A percentile compares a stretch with the other conserved stretches of the same genome.
Conservation (phyloP, 176 grass and related monocot genomes). For the Eragrostis nindensis region DNA sequence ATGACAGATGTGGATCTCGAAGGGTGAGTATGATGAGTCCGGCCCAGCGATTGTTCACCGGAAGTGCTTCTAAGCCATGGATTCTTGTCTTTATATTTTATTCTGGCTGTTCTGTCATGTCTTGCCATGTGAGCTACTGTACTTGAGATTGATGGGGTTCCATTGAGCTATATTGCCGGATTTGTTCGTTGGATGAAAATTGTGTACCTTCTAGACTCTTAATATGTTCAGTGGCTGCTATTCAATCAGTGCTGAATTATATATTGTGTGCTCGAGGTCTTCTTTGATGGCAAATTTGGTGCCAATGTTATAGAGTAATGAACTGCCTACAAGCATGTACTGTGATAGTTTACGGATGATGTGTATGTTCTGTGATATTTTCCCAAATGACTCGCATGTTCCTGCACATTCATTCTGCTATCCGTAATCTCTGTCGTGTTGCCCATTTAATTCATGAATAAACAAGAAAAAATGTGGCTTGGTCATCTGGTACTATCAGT, state of each 20-base stretch:
- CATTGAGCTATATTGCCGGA: slow-evolving; percentile 30
- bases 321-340: slow-evolving; percentile 6
- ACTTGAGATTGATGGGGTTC: slow-evolving; percentile 49
- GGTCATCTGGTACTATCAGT: slow-evolving; percentile 19
- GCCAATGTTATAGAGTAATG: slow-evolving; percentile 18
- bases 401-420: slow-evolving; percentile 35
- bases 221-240: slow-evolving; percentile 40
- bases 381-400: slow-evolving; percentile 1
- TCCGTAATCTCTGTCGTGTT: background rate
- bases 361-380: background rate
- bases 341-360: slow-evolving; percentile 18
- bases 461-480: too few species aligned
- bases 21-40: slow-evolving; percentile 59
- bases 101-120: slow-evolving; percentile 38
- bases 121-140: slow-evolving; percentile 44
- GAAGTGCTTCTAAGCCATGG: slow-evolving; percentile 54
- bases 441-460: slow-evolving; percentile 22
- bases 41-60: slow-evolving; percentile 55
- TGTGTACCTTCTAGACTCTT: slow-evolving; percentile 41
- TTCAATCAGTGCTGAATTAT: slow-evolving; percentile 42
- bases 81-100: slow-evolving; percentile 35
- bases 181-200: slow-evolving; percentile 40
- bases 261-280: background rate
- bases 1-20: slow-evolving; percentile 60
- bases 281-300: slow-evolving; percentile 36